Evolutionary conservation across 495 filamentous ascomycete genomes (phyloP), one percentile per base, ranked within the genome.

Genomic region (Aspergillus steynii): DNA sequence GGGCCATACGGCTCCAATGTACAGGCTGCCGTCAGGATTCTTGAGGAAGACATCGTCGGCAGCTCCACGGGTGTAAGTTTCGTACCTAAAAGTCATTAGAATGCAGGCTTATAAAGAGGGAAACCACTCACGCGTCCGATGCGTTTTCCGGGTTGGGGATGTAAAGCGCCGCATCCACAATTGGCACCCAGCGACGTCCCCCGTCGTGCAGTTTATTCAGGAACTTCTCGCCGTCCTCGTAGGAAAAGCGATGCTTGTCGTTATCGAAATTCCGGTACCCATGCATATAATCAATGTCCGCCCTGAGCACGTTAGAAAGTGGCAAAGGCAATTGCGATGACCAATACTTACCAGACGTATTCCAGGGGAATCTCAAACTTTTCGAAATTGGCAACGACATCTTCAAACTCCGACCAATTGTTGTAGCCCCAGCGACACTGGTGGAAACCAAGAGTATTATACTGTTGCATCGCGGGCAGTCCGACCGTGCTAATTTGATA

Each of bases 141-240:
- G 80, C 77, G 64, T 95, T 89, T 15, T 83, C 74, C 3, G 89
- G 89, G 55, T 92, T 89, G 0, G 91, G 90, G 28, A 86, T 84
- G 63, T 93, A 94, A 31, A 95, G 85, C 5, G 90, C 91, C 3
- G 88, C 82, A 68, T 96, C 92, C n/a, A 96, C 82, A 51, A 96
- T 95, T 0, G 90, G 91, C 7, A 96, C 81, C 58, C 85, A 96
- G 65, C 93, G 88, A 65, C 89, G 89, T 8, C 85, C 82, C 63
- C 83, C 82, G 4, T 75, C 74, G 69, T 93, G 90, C 2, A 96
- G 74, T 15, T 77, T 73, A 1, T 75, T 71, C 12, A 96, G 68
- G 68, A 96, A 92, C 0, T 74, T 72, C 53, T 85, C 78, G 15
- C 80, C 84, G 55, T 79, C 81, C 15, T 63, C 68, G 52, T 82